Evolutionary conservation across 2,329 filamentous ascomycete genomes (phyloP), one percentile per base, ranked within the genome.

Genomic region (Lasiodiplodia hormozganensis): DNA sequence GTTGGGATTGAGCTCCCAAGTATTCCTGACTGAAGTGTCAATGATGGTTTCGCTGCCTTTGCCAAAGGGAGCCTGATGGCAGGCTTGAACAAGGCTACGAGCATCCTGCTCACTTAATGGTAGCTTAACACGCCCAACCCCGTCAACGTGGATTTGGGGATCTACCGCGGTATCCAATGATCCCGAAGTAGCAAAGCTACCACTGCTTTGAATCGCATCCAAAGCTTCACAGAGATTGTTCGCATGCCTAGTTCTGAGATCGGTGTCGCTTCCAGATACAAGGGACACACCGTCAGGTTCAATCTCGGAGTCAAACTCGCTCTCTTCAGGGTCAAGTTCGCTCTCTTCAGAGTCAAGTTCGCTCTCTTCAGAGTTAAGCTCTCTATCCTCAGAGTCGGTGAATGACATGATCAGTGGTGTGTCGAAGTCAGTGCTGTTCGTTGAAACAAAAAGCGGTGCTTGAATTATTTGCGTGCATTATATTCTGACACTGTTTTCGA

Each of bases 11-110:
- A 77, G 64, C 60, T 80, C 76, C 76, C 74, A 78, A 0, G 74
- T 78, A 25, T 75, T 75, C 25, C 74, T 69, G 1, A 77, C 72
- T 8, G 69, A 72, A 3, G 72, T 70, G 62, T 78, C 74, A 4
- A 78, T 68, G 31, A 79, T 54, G 2, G 77, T 78, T 64, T 76
- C 70, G n/a, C 68, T 68, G 5, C 73, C 73, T 64, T 72, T 76
- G 7, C 76, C 76, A 54, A 76, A 79, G 2, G 76, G 76, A 21
- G 77, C 72, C 68, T 72, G 68, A 6, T 71, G 70, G 58, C 71
- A 71, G 4, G 69, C 49, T 11, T 21, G n/a, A 1, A 70, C 65
- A 12, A 76, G 69, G 2, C 47, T 67, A 51, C 70, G 54, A 4
- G 74, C 75, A 53, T 58, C 16, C 14, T 53, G 21, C 12, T 52